Base-by-base conservation (phyloP, 2,329 filamentous ascomycete genomes). In the Colletotrichum sp. region DNA sequence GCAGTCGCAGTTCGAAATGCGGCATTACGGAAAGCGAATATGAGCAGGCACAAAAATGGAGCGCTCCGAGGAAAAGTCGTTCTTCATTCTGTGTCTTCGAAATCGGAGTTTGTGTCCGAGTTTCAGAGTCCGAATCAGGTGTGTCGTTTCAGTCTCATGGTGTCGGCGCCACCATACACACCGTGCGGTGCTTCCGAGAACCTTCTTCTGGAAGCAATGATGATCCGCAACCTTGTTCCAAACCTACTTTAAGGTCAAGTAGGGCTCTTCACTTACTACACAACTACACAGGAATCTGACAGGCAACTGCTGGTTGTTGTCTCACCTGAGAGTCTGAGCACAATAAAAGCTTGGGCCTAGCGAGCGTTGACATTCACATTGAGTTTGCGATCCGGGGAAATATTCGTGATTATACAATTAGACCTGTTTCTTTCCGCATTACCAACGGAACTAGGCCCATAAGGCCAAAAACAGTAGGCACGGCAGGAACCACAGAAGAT, bases 401-500 rank as follows among this genome's bases (percentile, higher is more conserved):
- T 48, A 48, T 8, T 13, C 43, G 10, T 21, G 18, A 12, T 21
- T 48, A 12, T 12, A 4, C 6, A 21, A 7, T 48, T 6, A n/a
- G 6, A 21, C 12, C 6, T 4, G 10, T 21, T n/a, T 4, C 43
- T 21, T 13, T 8, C n/a, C 9, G 8, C 10, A 18, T 48, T n/a
- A 6, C 18, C 4, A 21, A 18, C 10, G 9, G 10, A 10, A 21
- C 1, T 21, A 4, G 2, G 3, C 6, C 18, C 43, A 9, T 6
- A 21, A 7, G n/a, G 0, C 10, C 2, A 21, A 6, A 13, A 12
- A 21, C 43, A 21, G 5, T 38, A 5, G 18, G 1, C 18, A 6
- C 43, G 18, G 0, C 2, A 13, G n/a, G n/a, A 21, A 52, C 10
- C n/a, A 9, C 43, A 52, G n/a, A 52, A 52, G 43, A 52, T 6